Conservation (phyloP, 2,329 filamentous ascomycete species). For the Pseudocercospora fijiensis region DNA sequence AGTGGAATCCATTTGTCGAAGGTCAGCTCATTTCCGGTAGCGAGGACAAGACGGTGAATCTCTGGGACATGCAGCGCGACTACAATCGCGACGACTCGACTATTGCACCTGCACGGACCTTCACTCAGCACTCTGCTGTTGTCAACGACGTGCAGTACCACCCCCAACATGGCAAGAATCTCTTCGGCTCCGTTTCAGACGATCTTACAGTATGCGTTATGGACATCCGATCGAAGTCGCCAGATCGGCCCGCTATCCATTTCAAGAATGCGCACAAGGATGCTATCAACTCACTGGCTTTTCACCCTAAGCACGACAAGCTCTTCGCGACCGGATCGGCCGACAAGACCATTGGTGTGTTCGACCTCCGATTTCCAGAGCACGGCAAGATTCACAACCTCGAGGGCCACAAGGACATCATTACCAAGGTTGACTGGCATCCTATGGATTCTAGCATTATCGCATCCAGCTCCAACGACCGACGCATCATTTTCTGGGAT, state of each 20-base stretch:
- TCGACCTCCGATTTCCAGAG: constrained; percentile 70
- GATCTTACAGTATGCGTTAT: constrained; percentile 91
- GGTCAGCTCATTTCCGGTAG: constrained; percentile 86
- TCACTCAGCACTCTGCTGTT: constrained; percentile 83
- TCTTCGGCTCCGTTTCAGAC: constrained; percentile 92
- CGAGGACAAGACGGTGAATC: constrained; percentile 84
- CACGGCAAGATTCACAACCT: constrained; percentile 88
- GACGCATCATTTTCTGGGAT: constrained; percentile 95
- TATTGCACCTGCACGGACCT: constrained; percentile 70
- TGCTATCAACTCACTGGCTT: constrained; percentile 93
- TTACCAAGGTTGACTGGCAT: constrained; percentile 93
- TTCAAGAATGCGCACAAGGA: constrained; percentile 79
- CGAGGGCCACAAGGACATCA: constrained; percentile 82
- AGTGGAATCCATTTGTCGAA: constrained; percentile 82
- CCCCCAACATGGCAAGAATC: constrained; percentile 70
- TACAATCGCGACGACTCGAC: constrained; percentile 68
- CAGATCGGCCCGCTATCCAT: constrained; percentile 54
- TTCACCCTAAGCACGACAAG: constrained; percentile 88
- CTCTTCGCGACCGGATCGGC: constrained; percentile 89
- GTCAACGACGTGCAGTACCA: constrained; percentile 98
- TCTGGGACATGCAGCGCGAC: constrained; percentile 81
- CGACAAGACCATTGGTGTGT: constrained; percentile 91
- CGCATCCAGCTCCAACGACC: constrained; percentile 88
- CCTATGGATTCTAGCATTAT: constrained; percentile 85
- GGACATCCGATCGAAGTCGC: constrained; percentile 69